Evolutionary conservation across 2,329 filamentous ascomycete species (phyloP), one percentile per base, ranked within the genome.

Genomic region (Clarireedia homoeocarpa): DNA sequence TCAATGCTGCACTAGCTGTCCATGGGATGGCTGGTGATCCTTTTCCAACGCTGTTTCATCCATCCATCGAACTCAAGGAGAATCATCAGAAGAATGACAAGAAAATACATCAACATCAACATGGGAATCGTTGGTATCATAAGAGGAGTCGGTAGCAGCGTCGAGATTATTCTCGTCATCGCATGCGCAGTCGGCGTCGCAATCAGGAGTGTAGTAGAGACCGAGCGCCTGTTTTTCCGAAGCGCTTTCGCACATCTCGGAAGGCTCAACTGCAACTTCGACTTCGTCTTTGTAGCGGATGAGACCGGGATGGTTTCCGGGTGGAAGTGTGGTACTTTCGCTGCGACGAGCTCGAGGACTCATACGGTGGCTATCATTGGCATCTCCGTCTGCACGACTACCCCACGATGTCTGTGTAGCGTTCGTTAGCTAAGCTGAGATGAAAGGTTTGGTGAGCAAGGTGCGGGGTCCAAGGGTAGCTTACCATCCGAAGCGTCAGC

Each of bases 331-430:
- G 63, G 79, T 68, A 51, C 66, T 66, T 45, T 70, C 67, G 51
- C 66, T 68, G 26, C 64, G 66, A 10, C 63, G 62, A 36, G 65
- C 65, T 52, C 66, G 59, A 46, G 67, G 68, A 38, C 57, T 62
- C 69, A 70, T 70, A 55, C 87, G 84, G 64, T 83, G 78, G 61
- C 80, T 80, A 71, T 95, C 87, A 72, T 95, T 88, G 63, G 86
- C 81, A 72, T 96, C 91, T 68, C 90, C 91, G 66, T 94, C 91
- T 66, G 90, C 89, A 72, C 91, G 86, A 73, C 90, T 96, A 68
- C 91, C 91, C 91, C 91, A 96, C 52, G 91, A 92, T 46, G 91
- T 96, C 91, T 96, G 15, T 30, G 12, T 17, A 39, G 38, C 27
- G 30, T 38, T 48, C 12, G 15, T 42, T 27, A 69, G 47, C 51